Conservation (phyloP, 331 rosid genomes). For the Pyracantha coccinea region DNA sequence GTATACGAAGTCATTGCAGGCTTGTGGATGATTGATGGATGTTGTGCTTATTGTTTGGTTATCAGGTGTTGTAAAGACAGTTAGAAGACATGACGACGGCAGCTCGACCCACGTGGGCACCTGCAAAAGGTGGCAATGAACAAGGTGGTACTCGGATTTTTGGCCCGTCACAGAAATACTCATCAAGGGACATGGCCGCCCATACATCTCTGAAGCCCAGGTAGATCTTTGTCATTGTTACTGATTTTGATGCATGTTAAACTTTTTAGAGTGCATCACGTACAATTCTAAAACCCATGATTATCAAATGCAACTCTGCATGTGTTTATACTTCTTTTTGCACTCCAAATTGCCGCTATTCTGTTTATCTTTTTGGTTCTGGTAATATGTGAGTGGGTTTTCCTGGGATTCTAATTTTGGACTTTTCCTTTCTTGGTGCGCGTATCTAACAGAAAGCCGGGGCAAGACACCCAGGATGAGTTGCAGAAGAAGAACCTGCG, state of each 20-base stretch:
- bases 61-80: neutral
- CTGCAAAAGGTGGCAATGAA: slow-evolving; percentile 96
- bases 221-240: neutral
- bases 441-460: slow-evolving; percentile 52
- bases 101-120: slow-evolving; percentile 98
- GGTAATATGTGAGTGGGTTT: neutral
- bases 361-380: neutral
- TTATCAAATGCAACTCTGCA: neutral
- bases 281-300: neutral
- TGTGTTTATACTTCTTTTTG: neutral
- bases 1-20: neutral
- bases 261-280: neutral
- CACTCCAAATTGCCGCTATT: neutral
- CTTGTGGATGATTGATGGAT: neutral
- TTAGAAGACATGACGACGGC: slow-evolving; percentile 74
- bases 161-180: slow-evolving; percentile 92
- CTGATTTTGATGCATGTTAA: neutral
- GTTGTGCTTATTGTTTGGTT: neutral
- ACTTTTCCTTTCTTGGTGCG: neutral
- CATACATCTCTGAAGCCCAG: slow-evolving; percentile 79
- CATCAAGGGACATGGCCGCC: slow-evolving; percentile 83
- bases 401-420: neutral
- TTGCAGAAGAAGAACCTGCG: slow-evolving; percentile 77
- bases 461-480: slow-evolving; percentile 83
- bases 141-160: slow-evolving; percentile 96